Evolutionary conservation across 148 eudicot species (phyloP).

Genomic region (Vaccinium corymbosum): DNA sequence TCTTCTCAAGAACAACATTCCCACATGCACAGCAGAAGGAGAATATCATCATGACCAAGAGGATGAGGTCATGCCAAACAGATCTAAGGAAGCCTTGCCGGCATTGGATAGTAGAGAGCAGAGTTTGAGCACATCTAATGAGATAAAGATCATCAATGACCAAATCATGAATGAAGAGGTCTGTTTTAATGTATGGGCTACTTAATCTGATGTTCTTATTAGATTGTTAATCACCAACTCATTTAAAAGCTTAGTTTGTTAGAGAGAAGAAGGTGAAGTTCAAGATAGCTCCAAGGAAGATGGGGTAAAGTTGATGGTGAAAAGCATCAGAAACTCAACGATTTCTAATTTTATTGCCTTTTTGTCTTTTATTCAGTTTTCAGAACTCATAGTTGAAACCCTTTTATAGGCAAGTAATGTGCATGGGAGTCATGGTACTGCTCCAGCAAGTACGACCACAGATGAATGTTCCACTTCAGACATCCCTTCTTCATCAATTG

Average conservation of each 20-base stretch:
- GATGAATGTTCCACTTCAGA: background rate
- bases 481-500: background rate
- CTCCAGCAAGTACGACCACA: background rate
- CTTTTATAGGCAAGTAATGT: constrained; percentile 12
- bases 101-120: constrained; percentile 9
- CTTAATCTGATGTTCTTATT: background rate
- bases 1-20: constrained; percentile 3
- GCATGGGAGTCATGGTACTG: background rate
- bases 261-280: background rate
- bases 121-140: background rate
- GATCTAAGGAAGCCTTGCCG: background rate
- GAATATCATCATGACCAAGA: constrained; percentile 13
- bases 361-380: background rate
- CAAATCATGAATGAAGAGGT: constrained; percentile 13
- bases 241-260: background rate
- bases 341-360: background rate
- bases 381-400: background rate
- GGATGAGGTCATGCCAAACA: background rate
- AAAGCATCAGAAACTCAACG: background rate
- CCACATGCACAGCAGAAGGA: constrained; percentile 1
- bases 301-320: background rate
- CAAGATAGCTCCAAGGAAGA: background rate
- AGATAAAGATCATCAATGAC: background rate
- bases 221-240: background rate
- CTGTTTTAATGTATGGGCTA: background rate